Evolutionary conservation across 2,329 filamentous ascomycete genomes (phyloP), one percentile per base, ranked within the genome.

Genomic region (Colletotrichum simmondsii): DNA sequence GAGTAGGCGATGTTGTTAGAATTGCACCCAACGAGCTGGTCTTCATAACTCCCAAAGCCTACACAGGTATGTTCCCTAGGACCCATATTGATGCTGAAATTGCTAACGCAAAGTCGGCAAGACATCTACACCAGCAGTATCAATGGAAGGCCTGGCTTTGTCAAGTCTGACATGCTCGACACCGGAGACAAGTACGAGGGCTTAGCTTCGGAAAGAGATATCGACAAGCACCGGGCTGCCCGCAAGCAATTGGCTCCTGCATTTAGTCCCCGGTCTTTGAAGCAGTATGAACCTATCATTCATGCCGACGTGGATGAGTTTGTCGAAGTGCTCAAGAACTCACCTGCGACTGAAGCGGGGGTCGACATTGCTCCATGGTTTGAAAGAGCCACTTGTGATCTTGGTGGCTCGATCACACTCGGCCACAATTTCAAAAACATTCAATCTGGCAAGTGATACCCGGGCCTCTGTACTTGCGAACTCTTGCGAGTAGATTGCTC

Each of bases 241-340:
- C 66, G 66, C 24, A 69, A 69, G 30, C 52, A 57, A 52, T 4
- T 70, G 52, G 58, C 66, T 28, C 66, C 66, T 14, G 66, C 66
- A 2, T 69, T 69, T 30, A 63, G 58, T 19, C 46, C 58, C 5
- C 42, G 58, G 12, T 59, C 54, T 19, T 37, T 69, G 11, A 69
- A 53, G n/a, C 57, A 63, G 7, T 63, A 69, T 19, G 28, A 69
- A 30, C 49, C 66, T 19, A 28, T 26, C 46, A 53, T 69, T 19
- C 66, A 69, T 16, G 61, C 66, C n/a, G 32, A 59, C 30, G 56
- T 59, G 19, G 56, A 59, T 1, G 56, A 37, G 30, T 59, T 59
- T 19, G 56, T 59, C 22, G 30, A 30, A 3, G 56, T 35, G 30
- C 56, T 59, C 5, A n/a, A 37, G n/a, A 59, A 37, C 30, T 59